Conservation (phyloP, 768 basidiomycete genomes). For the Pleurotus eryngii region DNA sequence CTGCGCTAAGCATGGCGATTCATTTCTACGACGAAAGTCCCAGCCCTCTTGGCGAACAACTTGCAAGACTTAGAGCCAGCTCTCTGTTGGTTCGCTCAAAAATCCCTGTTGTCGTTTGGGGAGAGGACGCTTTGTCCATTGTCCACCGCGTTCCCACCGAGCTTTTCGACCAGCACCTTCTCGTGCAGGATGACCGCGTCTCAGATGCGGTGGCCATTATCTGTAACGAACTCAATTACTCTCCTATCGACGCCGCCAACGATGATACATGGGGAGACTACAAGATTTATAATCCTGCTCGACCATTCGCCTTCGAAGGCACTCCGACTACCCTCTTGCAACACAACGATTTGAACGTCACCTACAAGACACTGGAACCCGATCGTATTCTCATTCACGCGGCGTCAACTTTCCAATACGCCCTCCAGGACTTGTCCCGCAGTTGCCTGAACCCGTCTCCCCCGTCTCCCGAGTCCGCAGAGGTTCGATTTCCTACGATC, state of each 20-base stretch:
- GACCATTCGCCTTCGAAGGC: neutral
- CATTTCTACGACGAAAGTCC: no score
- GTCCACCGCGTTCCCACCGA: slow-evolving; percentile 16
- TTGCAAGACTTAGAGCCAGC: neutral
- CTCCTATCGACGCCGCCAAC: neutral
- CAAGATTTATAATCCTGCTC: neutral
- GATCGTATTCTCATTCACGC: slow-evolving; percentile 11
- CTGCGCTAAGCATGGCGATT: neutral
- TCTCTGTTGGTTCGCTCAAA: neutral
- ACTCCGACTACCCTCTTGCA: neutral
- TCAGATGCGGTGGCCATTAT: neutral
- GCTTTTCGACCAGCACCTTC: slow-evolving; percentile 14
- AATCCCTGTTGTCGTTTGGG: neutral
- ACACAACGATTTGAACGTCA: neutral
- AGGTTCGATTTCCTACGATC: slow-evolving; percentile 13
- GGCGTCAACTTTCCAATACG: slow-evolving; percentile 8
- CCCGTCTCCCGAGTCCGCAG: neutral
- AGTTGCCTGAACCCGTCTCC: slow-evolving; percentile 12
- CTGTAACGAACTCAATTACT: neutral
- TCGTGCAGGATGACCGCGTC: slow-evolving; percentile 15
- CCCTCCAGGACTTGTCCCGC: slow-evolving; percentile 11
- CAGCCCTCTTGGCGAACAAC: neutral
- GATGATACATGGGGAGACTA: neutral
- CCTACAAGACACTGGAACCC: neutral
- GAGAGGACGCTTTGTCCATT: slow-evolving; percentile 17